These are phyloP conservation scores for Debaryomyces fabryi DNA, from an alignment of 1,139 yeast genomes.

Conservation along the genomic window DNA sequence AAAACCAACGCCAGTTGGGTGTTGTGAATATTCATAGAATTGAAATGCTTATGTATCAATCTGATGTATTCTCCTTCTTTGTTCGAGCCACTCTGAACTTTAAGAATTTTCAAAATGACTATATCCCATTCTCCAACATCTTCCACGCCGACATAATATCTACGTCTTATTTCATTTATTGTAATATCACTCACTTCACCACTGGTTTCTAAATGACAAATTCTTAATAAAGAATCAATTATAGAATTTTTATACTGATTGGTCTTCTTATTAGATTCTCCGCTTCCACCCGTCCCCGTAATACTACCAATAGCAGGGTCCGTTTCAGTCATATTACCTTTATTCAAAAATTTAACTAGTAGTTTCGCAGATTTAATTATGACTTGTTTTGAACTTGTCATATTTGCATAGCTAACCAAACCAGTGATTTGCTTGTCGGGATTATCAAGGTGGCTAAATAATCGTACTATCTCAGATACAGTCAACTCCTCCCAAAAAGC, in stretches of 20 bases:
- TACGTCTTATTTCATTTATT: slow-evolving; percentile 21
- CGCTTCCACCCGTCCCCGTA: slow-evolving; percentile 35
- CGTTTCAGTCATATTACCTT: slow-evolving; percentile 33
- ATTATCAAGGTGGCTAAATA: slow-evolving; percentile 36
- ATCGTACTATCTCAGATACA: slow-evolving; percentile 38
- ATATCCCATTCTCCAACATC: slow-evolving; percentile 30
- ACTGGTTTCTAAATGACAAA: slow-evolving; percentile 24
- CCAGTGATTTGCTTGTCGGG: slow-evolving; percentile 39
- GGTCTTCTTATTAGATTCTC: slow-evolving; percentile 26
- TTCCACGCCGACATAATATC: slow-evolving; percentile 13
- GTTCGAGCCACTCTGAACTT: slow-evolving; percentile 30
- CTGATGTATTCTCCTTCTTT: slow-evolving; percentile 29
- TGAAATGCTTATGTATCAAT: slow-evolving; percentile 28
- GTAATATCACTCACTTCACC: slow-evolving; percentile 26
- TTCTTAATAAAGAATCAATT: slow-evolving; percentile 33
- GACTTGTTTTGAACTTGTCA: slow-evolving; percentile 20
- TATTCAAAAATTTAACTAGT: slow-evolving; percentile 28
- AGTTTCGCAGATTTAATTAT: slow-evolving; percentile 21
- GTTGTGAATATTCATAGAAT: slow-evolving; percentile 19
- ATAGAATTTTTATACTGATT: slow-evolving; percentile 37
- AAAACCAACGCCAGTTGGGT: slow-evolving; percentile 42
- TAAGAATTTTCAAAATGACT: slow-evolving; percentile 32
- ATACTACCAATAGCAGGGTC: slow-evolving; percentile 30
- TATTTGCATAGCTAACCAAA: slow-evolving; percentile 31
- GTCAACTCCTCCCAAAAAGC: slow-evolving; percentile 40